phyloP scores from a whole-genome alignment of 2,329 filamentous ascomycete genomes.

The Botrytis sinoallii region DNA sequence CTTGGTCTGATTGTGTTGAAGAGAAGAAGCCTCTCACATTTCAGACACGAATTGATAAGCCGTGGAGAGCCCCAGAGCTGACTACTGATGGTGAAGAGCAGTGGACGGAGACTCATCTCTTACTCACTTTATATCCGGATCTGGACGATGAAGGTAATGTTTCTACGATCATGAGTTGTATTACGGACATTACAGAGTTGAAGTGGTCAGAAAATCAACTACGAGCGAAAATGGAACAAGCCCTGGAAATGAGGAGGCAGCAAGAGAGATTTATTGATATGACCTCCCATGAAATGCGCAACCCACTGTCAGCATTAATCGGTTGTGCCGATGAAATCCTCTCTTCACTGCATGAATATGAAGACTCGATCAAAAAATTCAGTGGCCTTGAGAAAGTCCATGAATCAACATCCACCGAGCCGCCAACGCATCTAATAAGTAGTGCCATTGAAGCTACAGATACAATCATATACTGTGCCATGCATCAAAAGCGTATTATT shows the following conservation, averaged over 20 bases:
- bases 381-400: conserved; percentile 39
- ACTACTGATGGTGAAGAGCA: conserved; percentile 6
- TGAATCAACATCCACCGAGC: conserved; percentile 33
- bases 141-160: conserved; percentile 59
- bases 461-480: conserved; percentile 69
- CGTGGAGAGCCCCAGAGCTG: conserved; percentile 3
- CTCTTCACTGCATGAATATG: conserved; percentile 50
- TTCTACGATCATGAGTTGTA: conserved; percentile 72
- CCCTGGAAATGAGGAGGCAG: conserved; percentile 59
- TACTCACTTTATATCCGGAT: conserved; percentile 49
- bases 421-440: conserved; percentile 48
- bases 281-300: conserved; percentile 69
- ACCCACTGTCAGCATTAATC: conserved; percentile 69
- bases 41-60: not conserved
- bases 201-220: conserved; percentile 52
- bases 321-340: conserved; percentile 63
- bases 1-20: conserved; percentile 18
- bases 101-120: not conserved
- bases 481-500: conserved; percentile 71
- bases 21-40: not conserved
- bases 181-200: conserved; percentile 82
- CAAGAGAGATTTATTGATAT: conserved; percentile 82
- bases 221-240: conserved; percentile 45
- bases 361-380: conserved; percentile 58
- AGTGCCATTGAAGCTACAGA: conserved; percentile 72